Evolutionary conservation across 2,329 filamentous ascomycete genomes (phyloP).

Genomic region (Aspergillus unguis): DNA sequence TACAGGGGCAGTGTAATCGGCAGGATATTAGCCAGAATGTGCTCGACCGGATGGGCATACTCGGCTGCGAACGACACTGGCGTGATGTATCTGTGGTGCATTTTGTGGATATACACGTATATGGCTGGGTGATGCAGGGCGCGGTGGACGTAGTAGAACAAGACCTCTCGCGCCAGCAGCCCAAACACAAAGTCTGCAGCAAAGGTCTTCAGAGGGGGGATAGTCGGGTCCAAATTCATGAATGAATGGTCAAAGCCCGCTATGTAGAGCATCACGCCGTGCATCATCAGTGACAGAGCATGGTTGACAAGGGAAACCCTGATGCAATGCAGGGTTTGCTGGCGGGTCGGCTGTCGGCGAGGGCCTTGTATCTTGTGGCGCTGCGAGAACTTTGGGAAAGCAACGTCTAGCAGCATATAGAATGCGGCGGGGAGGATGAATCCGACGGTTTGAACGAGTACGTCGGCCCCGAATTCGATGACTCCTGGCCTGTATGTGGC

Average conservation of each 20-base stretch:
- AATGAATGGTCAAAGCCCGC: constrained; percentile 6
- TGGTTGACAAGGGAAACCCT: constrained; percentile 50
- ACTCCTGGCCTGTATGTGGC: background rate
- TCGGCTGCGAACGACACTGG: constrained; percentile 56
- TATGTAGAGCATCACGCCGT: constrained; percentile 23
- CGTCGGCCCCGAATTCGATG: constrained; percentile 27
- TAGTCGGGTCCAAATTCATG: constrained; percentile 12
- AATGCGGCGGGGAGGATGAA: constrained; percentile 30
- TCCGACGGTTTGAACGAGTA: constrained; percentile 22
- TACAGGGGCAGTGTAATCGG: constrained; percentile 52
- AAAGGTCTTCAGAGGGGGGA: constrained; percentile 18
- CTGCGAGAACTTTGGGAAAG: constrained; percentile 49
- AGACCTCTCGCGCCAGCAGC: constrained; percentile 46
- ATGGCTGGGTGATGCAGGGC: constrained; percentile 49
- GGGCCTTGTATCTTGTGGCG: constrained; percentile 55
- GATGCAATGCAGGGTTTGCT: constrained; percentile 47
- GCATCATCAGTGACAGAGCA: constrained; percentile 38
- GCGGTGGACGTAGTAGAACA: constrained; percentile 58
- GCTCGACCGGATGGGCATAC: constrained; percentile 58
- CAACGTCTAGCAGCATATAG: constrained; percentile 44
- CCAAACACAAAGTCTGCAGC: constrained; percentile 43
- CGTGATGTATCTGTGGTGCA: constrained; percentile 56
- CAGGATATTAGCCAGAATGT: constrained; percentile 53
- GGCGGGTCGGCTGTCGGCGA: constrained; percentile 47
- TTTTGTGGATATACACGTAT: constrained; percentile 54